Evolutionary conservation across 2,329 filamentous ascomycete species (phyloP), one percentile per base, ranked within the genome.

Genomic region (Colletotrichum limetticola): DNA sequence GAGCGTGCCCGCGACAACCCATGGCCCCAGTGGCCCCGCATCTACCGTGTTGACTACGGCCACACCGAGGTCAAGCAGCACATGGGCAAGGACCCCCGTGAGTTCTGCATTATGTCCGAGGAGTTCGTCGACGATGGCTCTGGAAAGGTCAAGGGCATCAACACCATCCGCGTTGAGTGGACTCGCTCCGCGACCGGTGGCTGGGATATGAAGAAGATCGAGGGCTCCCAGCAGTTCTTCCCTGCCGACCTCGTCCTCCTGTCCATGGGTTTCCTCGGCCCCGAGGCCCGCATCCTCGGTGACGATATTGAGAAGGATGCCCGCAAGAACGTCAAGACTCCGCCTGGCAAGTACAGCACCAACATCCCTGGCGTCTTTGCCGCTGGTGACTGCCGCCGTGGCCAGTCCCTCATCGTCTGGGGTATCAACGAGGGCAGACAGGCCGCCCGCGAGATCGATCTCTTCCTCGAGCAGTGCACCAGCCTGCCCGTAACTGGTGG

Each of bases 131-230:
- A 95, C 76, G 95, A 98, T 78, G 95, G 95, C 74, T 90, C 85
- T 62, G 95, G 95, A 81, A 92, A 93, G 76, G 95, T 98, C 80
- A 97, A 95, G 88, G 96, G 96, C 75, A 98, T 98, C 88, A 98
- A 97, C 85, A 98, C 95, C 56, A 91, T 97, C 72, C 95, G 96
- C 67, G 95, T 98, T 56, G 95, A 98, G 83, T 98, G 96, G 96
- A 97, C 95, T 78, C 97, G 95, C 88, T 94, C 92, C 66, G 89
- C 94, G 32, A 92, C 91, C 74, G 95, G 95, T 76, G 95, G 95
- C 57, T 98, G 96, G 96, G 96, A 98, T 84, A 98, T 98, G 95
- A 98, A 98, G 90, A 96, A 97, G 83, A 89, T 97, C 37, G 95
- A 98, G 77, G 95, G 94, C 49, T 96, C 93, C 74, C 94, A 97